Base-by-base conservation (phyloP, 2,329 filamentous ascomycete genomes). In the Aspergillus tanneri region DNA sequence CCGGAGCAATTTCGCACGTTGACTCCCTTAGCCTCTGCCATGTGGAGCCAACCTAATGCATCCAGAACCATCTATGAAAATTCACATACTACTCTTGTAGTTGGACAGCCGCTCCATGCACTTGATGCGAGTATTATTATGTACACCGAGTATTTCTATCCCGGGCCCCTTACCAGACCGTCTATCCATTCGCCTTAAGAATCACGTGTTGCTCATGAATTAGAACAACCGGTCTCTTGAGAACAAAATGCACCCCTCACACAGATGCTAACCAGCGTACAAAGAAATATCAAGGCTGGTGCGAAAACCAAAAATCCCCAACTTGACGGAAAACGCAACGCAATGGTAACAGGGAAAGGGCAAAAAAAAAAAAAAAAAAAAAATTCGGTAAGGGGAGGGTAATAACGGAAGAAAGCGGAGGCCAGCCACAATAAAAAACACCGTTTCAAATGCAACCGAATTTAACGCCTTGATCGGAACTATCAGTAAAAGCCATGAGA, bases 141-240 rank as follows among this genome's bases (percentile, higher is more conserved):
- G 50, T 60, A 61, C 58, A 61, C 50, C 40, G 28, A 45, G 43
- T 42, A 22, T 43, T 27, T 57, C 49, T 57, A 53, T 53, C 45
- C 30, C 48, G 32, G 28, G 22, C 39, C 45, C 32, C 41, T 30
- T 21, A 12, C 27, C 34, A 30, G 47, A 46, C 48, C 43, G 43
- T 59, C 53, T 59, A 61, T 55, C 47, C 38, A 39, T 45, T 52
- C 44, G 43, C 55, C 53, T n/a, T 37, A 45, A 54, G 42, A 35
- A 55, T 44, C 38, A 52, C 25, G 51, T 47, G 44, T 47, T 44
- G 27, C n/a, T 23, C 35, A n/a, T 39, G 19, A 36, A 44, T 30
- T 36, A 18, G 24, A 45, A 28, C 50, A 28, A 42, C 21, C 22
- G 10, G 24, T 40, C 27, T 38, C 32, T 32, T 32, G 37, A 43